Conservation (phyloP, 495 filamentous ascomycete genomes). For the Elasticomyces elasticus region DNA sequence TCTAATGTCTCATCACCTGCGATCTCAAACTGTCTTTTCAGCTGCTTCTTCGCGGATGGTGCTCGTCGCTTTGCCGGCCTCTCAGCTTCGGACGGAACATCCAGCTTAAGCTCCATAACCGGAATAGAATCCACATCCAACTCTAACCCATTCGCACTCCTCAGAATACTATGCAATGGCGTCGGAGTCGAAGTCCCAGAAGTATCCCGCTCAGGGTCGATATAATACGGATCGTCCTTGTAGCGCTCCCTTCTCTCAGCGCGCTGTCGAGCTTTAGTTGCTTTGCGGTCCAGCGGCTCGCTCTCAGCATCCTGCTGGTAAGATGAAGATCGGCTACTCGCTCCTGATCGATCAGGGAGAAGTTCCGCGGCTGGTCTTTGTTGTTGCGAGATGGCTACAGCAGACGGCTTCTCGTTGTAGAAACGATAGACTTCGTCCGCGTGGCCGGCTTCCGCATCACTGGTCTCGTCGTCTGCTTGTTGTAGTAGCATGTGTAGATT, state of each 20-base stretch:
- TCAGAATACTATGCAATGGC: constrained; percentile 61
- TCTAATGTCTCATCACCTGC: constrained; percentile 32
- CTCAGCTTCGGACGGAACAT: constrained; percentile 29
- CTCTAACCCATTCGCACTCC: constrained; percentile 56
- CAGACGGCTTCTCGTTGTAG: constrained; percentile 49
- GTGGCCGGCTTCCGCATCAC: constrained; percentile 35
- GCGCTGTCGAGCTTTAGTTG: constrained; percentile 47
- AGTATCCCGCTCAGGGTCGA: constrained; percentile 42
- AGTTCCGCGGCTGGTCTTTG: constrained; percentile 38
- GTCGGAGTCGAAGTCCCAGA: constrained; percentile 46
- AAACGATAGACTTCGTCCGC: constrained; percentile 60
- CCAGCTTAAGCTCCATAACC: constrained; percentile 79
- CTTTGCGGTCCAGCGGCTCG: constrained; percentile 52
- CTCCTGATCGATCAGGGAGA: constrained; percentile 35
- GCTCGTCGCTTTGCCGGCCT: constrained; percentile 16
- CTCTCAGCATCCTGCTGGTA: constrained; percentile 53
- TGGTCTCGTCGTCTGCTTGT: constrained; percentile 44
- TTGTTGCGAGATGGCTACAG: not conserved
- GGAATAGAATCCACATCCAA: constrained; percentile 90
- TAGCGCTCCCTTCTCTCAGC: constrained; percentile 66
- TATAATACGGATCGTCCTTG: constrained; percentile 93
- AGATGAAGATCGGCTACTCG: constrained; percentile 32
- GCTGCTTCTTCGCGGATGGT: constrained; percentile 20
- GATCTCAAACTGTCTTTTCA: constrained; percentile 34
- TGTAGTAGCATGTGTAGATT: constrained; percentile 55